Conservation (phyloP, 345 rosid genomes). For the Corchorus olitorius region DNA sequence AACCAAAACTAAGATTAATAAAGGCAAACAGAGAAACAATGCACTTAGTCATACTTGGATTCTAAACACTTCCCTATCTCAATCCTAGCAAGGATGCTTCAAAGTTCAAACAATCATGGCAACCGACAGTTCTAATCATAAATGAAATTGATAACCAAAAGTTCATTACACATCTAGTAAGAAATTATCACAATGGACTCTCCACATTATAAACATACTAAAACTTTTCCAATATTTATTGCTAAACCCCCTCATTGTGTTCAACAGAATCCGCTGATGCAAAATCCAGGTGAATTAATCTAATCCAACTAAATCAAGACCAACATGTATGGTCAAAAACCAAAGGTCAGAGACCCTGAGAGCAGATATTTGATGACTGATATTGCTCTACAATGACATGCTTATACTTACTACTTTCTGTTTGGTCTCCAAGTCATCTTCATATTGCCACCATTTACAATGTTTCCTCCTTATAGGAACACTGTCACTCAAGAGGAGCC, state of each 20-base stretch:
- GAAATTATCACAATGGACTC: neutral
- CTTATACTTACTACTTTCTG: neutral
- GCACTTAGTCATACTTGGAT: neutral
- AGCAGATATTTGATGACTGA: neutral
- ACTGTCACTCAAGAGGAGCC: neutral
- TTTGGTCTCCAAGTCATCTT: neutral
- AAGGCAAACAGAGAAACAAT: too few relatives aligned
- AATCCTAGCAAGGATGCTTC: neutral
- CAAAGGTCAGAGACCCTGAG: neutral
- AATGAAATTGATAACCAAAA: neutral
- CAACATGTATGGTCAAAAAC: neutral
- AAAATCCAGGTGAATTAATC: neutral
- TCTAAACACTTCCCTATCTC: constrained; percentile 2
- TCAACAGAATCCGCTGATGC: neutral
- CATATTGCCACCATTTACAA: neutral
- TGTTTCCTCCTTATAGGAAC: neutral
- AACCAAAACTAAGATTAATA: too few relatives aligned
- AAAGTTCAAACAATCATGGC: neutral
- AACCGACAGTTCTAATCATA: neutral
- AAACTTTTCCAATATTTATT: neutral
- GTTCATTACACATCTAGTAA: neutral
- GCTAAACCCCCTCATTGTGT: neutral
- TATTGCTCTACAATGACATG: neutral
- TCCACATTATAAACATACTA: neutral
- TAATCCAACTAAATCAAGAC: neutral